Base-by-base conservation (phyloP, 805 yeast genomes). In the Diddensiella caesifluorescens region DNA sequence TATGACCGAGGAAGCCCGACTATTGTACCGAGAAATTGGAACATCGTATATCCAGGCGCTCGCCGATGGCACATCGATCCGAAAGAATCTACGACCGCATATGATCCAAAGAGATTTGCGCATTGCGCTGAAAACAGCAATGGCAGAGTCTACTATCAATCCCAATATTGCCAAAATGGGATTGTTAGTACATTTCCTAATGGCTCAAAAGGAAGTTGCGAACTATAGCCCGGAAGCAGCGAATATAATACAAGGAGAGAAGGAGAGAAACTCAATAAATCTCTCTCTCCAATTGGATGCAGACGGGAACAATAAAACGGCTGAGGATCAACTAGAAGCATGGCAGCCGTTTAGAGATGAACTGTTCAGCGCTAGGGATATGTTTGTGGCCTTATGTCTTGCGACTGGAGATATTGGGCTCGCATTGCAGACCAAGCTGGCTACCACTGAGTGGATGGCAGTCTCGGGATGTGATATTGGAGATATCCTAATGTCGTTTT, bases 391-490 rank as follows among this genome's bases (percentile, higher is more conserved):
- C 2, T 66, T 79, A 29, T 80, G 83, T 47, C 62, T 86, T 42
- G 71, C 82, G 1, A 68, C 77, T 12, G 86, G 86, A n/a, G 87
- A 83, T 56, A 64, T 78, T 38, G 64, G 73, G 15, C 63, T 74
- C 35, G 87, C 89, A 1, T 63, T 79, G 15, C 66, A 74, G 38
- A 70, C 82, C 35, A 80, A 80, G 51, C 66, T 77, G 48, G 70
- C 79, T 22, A 75, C 84, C 42, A 78, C 81, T 6, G 77, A 76
- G 53, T 73, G 83, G 71, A 83, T 83, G 92, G 63, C 79, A n/a
- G 62, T 75, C 51, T 83, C 88, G 0, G 83, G 80, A 32, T 75
- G 76, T 52, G 75, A 77, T 12, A 75, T 83, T 0, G 78, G 79
- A 20, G 83, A 80, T 53, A 67, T 80, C 28, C 57, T 83, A 26